Percentiles rank a stretch among this genome's conserved stretches.
Evolutionary conservation across 768 basidiomycete genomes (phyloP).

Genomic region (Agaricus sinodeliciosus): DNA sequence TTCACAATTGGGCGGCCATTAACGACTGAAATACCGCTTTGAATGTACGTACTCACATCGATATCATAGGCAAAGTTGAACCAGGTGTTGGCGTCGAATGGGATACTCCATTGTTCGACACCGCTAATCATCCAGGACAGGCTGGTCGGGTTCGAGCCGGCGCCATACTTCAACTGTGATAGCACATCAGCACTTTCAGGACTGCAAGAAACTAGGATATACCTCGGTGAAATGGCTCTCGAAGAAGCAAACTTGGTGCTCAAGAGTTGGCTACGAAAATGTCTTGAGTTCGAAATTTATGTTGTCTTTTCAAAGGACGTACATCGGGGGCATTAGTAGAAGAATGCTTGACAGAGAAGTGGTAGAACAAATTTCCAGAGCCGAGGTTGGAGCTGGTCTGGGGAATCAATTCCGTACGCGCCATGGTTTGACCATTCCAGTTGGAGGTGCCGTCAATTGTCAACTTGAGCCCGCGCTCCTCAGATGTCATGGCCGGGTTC

Average conservation of each 20-base stretch:
- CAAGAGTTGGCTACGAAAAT: conserved; percentile 34
- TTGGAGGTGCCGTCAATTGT: conserved; percentile 48
- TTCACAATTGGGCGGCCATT: conserved; percentile 14
- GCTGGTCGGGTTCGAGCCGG: conserved; percentile 39
- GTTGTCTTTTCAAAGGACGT: conserved; percentile 12
- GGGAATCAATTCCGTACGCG: conserved; percentile 36
- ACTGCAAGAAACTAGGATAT: not conserved
- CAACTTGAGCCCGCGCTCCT: conserved; percentile 43
- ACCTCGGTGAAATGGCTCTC: conserved; percentile 61
- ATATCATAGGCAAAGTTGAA: conserved; percentile 66
- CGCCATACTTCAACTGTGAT: conserved; percentile 48
- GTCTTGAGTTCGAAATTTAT: not conserved
- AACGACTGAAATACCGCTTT: no score
- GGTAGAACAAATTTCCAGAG: conserved; percentile 52
- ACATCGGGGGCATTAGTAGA: conserved; percentile 48
- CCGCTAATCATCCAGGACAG: conserved; percentile 47
- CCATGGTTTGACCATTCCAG: conserved; percentile 48
- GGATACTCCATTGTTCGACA: conserved; percentile 41
- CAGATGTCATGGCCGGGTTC: conserved; percentile 49
- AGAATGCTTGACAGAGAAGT: conserved; percentile 49
- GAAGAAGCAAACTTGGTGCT: conserved; percentile 60
- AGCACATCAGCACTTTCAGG: conserved; percentile 2
- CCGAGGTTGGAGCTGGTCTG: conserved; percentile 49
- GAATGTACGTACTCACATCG: conserved; percentile 29
- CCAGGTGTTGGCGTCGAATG: conserved; percentile 48